Evolutionary conservation across 192 early-diverging fungal genomes (phyloP), one percentile per base, ranked within the genome.

Genomic region (Entomortierella chlamydospora): DNA sequence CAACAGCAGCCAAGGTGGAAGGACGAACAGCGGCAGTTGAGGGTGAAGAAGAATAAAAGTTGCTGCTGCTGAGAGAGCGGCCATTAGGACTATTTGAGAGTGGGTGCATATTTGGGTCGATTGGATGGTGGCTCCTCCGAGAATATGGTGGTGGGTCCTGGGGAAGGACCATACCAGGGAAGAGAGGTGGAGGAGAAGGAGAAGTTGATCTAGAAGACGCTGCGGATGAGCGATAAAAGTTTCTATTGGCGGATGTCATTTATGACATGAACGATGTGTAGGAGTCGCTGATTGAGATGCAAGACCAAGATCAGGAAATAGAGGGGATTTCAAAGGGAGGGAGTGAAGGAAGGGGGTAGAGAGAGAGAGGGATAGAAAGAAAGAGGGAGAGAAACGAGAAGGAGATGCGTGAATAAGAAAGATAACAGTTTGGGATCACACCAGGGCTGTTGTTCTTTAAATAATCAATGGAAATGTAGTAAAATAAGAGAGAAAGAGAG

Each of bases 171-270:
- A 79, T 79, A 34, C 68, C 68, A 23, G 76, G 76, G 52, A 79
- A 79, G 62, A 70, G 65, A 13, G 76, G 76, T 18, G 76, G 76
- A 41, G 76, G 76, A 1, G 76, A 79, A 5, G 76, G 76, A 5
- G 76, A 79, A 13, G 76, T 79, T 22, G 76, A 79, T 65, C 76
- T 61, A 25, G 76, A 79, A n/a, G 76, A 79, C 76, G 68, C 76
- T 70, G 63, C 76, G 23, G 76, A 79, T 61, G 76, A 79, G 76
- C 76, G 76, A 66, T 70, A 79, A 63, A 79, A 70, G 17, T 43
- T 45, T 61, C 68, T 74, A 61, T 61, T 61, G n/a, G 76, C n/a
- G n/a, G 73, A 64, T 57, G 67, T 70, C 76, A 79, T 79, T 57
- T 79, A 79, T 70, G 76, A 79, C 76, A 79, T 78, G 60, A 70